These are phyloP conservation scores for Claviceps sp. DNA, from an alignment of 2,329 filamentous ascomycete species.

Conservation along the genomic window DNA sequence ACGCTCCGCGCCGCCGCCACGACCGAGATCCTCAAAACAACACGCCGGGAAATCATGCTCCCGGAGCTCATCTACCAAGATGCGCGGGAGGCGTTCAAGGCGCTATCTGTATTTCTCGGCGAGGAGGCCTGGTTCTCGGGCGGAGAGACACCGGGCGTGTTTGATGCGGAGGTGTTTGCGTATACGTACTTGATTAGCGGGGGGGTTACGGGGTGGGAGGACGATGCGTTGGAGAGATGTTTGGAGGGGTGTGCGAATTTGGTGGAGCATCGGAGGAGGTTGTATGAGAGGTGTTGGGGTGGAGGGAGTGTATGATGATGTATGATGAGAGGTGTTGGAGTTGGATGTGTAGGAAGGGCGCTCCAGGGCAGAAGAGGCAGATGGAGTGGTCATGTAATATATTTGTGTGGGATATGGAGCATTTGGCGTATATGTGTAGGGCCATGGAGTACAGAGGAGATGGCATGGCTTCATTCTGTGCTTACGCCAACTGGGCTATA, in stretches of 20 bases:
- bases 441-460: too few relatives aligned
- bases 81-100: constrained; percentile 31
- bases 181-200: constrained; percentile 65
- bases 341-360: background rate
- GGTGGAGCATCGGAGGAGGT: constrained; percentile 29
- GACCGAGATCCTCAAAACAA: constrained; percentile 55
- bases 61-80: constrained; percentile 26
- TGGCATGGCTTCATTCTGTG: too few relatives aligned
- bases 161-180: constrained; percentile 82
- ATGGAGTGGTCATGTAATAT: too few relatives aligned
- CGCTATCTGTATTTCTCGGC: constrained; percentile 30
- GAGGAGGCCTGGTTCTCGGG: constrained; percentile 36
- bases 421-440: too few relatives aligned
- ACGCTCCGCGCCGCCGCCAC: constrained; percentile 63
- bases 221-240: constrained; percentile 43
- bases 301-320: background rate
- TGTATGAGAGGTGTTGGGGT: constrained; percentile 22
- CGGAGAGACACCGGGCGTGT: constrained; percentile 46
- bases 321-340: background rate
- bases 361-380: too few relatives aligned
- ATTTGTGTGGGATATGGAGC: too few relatives aligned
- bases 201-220: constrained; percentile 44
- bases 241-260: constrained; percentile 48
- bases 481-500: too few relatives aligned
- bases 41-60: constrained; percentile 24